Percentiles rank a stretch among this genome's conserved stretches.
phyloP scores from a whole-genome alignment of 2,329 filamentous ascomycete genomes.

The Cryphonectria radicalis region DNA sequence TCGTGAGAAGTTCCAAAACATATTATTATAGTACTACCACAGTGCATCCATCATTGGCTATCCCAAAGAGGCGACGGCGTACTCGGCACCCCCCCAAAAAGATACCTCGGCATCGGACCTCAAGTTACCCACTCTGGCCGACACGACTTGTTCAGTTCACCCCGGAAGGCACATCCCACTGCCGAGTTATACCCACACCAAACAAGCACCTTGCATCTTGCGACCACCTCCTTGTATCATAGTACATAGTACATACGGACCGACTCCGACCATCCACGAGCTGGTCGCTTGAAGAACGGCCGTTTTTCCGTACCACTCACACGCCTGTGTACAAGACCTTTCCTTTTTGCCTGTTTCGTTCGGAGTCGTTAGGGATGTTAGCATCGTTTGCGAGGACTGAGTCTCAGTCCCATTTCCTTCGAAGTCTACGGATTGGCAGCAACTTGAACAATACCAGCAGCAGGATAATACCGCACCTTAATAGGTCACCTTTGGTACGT shows the following conservation, averaged over 20 bases:
- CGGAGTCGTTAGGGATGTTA: constrained; percentile 40
- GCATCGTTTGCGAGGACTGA: constrained; percentile 42
- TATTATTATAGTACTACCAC: background rate
- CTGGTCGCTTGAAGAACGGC: constrained; percentile 17
- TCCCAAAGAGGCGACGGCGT: constrained; percentile 8
- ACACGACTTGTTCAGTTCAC: background rate
- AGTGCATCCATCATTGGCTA: background rate
- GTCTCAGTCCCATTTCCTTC: constrained; percentile 37
- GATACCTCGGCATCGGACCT: constrained; percentile 27
- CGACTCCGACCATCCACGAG: constrained; percentile 7
- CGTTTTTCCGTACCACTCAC: constrained; percentile 7
- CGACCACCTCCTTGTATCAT: background rate
- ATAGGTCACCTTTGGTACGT: constrained; percentile 36
- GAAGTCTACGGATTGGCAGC: constrained; percentile 19
- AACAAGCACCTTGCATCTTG: background rate
- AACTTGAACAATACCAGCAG: constrained; percentile 32
- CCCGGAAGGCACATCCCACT: constrained; percentile 17
- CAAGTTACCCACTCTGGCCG: constrained; percentile 10
- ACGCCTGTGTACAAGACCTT: background rate
- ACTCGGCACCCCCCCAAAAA: constrained; percentile 4
- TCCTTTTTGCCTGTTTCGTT: constrained; percentile 7
- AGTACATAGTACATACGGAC: constrained; percentile 3
- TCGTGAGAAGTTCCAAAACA: background rate
- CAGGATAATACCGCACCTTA: constrained; percentile 35
- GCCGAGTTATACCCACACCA: constrained; percentile 22